Evolutionary conservation across 345 rosid genomes (phyloP).

Genomic region (Gossypium rotundifolium): DNA sequence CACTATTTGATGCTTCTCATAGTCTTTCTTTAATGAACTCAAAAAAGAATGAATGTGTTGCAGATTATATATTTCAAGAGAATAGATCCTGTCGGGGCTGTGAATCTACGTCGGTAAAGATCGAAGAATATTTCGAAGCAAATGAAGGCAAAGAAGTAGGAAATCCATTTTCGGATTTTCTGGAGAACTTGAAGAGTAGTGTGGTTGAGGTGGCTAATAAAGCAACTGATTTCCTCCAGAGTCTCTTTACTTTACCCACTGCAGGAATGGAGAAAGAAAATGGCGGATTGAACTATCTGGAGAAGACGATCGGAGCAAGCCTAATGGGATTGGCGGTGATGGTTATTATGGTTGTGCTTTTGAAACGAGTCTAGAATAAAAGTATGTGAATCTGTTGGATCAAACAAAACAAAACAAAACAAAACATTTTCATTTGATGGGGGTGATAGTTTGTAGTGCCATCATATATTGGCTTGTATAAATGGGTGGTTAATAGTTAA

Average conservation of each 20-base stretch:
- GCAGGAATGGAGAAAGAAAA: constrained; percentile 28
- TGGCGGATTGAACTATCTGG: constrained; percentile 19
- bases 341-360: constrained; percentile 53
- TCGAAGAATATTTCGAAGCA: constrained; percentile 27
- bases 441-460: too few species aligned
- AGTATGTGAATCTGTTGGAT: constrained; percentile 35
- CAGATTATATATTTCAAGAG: constrained; percentile 21
- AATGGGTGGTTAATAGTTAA: too few species aligned
- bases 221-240: constrained; percentile 42
- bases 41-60: constrained; percentile 9
- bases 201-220: constrained; percentile 46
- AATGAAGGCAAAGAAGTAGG: constrained; percentile 14
- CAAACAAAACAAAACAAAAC: constrained; percentile 3
- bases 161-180: constrained; percentile 15
- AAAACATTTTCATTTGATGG: neutral
- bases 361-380: constrained; percentile 43
- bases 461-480: too few species aligned
- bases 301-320: constrained; percentile 31
- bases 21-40: neutral
- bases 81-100: constrained; percentile 4
- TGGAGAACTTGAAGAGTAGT: constrained; percentile 40
- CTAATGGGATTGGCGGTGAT: constrained; percentile 56
- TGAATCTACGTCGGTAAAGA: constrained; percentile 21
- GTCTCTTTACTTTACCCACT: constrained; percentile 33
- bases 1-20: neutral